These are phyloP conservation scores for Botryotinia narcissicola DNA, from an alignment of 2,329 filamentous ascomycete genomes.

Conservation along the genomic window DNA sequence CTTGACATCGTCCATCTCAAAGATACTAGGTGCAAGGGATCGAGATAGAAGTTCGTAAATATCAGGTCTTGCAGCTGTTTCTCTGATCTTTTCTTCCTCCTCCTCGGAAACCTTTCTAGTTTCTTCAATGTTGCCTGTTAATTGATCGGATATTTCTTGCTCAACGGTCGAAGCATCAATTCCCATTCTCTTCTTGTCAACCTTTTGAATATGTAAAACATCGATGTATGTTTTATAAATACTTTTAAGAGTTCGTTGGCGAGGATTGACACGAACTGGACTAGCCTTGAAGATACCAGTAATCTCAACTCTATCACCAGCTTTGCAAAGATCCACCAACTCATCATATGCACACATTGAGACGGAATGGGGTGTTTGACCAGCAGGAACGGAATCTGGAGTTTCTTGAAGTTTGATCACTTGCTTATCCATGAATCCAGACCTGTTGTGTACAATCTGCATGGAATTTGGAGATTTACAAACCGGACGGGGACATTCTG, in stretches of 20 bases:
- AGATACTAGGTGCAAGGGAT: constrained; percentile 90
- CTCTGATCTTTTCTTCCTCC: constrained; percentile 84
- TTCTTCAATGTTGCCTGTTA: constrained; percentile 73
- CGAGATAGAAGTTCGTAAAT: constrained; percentile 90
- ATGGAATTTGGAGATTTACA: constrained; percentile 91
- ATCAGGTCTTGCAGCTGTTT: constrained; percentile 74
- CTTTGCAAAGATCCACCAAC: constrained; percentile 95
- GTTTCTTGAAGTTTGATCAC: constrained; percentile 99
- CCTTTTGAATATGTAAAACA: constrained; percentile 91
- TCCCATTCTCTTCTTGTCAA: constrained; percentile 91
- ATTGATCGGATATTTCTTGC: constrained; percentile 62
- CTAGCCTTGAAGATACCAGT: constrained; percentile 97
- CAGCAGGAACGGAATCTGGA: constrained; percentile 88
- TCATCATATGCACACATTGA: constrained; percentile 97
- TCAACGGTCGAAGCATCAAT: constrained; percentile 87
- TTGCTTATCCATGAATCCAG: constrained; percentile 93
- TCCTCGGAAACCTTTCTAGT: constrained; percentile 79
- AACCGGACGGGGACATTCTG: constrained; percentile 76
- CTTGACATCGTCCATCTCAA: constrained; percentile 98
- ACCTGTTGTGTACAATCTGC: constrained; percentile 97
- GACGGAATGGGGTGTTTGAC: constrained; percentile 95
- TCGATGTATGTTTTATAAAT: constrained; percentile 99
- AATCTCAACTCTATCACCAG: constrained; percentile 91
- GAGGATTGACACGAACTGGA: constrained; percentile 88
- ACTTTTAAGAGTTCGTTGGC: constrained; percentile 87